Evolutionary conservation across 164 flowering plant species (phyloP), one percentile per base, ranked within the genome.

Genomic region (Magnolia sinica): DNA sequence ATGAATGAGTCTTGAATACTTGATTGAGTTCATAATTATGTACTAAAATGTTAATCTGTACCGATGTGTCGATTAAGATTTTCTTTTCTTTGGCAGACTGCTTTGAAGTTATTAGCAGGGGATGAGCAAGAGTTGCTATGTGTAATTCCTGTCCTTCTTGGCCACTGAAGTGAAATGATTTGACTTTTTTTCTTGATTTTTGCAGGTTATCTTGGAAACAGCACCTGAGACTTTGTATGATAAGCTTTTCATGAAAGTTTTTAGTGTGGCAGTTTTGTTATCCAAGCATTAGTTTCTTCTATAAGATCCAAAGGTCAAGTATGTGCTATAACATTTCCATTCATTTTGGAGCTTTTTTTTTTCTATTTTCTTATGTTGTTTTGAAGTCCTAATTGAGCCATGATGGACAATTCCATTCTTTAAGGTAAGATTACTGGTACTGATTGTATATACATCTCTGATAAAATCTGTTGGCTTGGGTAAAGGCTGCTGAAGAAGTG

Each of bases 121-220:
- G 82, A 89, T 71, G 92, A 92, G 74, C 72, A 91, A 75, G 93
- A 88, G 70, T 80, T 93, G 83, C 24, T 83, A 81, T 83, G 83
- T 73, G 72, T 86, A 75, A 90, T 95, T 80, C 89, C 89, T 14
- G 72, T 87, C 45, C 82, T 95, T 79, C 88, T 20, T 22, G 24
- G 67, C n/a, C n/a, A n/a, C n/a, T n/a, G 67, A 64, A 20, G 23
- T 4, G 67, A 19, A 65, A 22, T 23, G 65, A 22, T 63, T 24
- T 37, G 5, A 3, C 4, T 1, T 4, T 65, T 23, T 58, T 69
- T 24, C 27, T 24, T 24, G 75, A 49, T 49, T 70, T 76, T 80
- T 89, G 80, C 90, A 96, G 99, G 99, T 90, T 69, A 87, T 93
- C 81, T 81, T 93, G 85, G 91, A 89, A 89, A 96, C 93, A 80